phyloP scores from a whole-genome alignment of 2,329 filamentous ascomycete genomes.

The Colletotrichum tropicicola region DNA sequence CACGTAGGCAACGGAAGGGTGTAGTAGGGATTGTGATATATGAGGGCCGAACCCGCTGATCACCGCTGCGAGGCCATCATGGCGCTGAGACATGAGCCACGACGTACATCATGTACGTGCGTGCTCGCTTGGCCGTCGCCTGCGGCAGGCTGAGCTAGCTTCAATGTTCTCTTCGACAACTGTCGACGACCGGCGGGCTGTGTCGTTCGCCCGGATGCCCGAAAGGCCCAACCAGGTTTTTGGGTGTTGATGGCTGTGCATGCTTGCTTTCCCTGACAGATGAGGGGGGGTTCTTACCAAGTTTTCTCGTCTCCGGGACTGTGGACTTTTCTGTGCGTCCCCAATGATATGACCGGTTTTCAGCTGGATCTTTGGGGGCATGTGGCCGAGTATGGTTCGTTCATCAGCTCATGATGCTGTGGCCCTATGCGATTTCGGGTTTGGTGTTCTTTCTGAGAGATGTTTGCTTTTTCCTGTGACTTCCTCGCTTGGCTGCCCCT shows the following conservation, averaged over 20 bases:
- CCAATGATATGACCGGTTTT: not conserved
- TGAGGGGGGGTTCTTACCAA: not conserved
- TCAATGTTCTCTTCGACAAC: not conserved
- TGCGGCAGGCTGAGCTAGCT: not conserved
- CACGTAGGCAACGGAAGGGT: not conserved
- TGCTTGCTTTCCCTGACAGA: not conserved
- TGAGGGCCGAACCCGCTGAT: not conserved
- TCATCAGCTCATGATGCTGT: constrained; percentile 18
- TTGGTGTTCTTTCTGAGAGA: not conserved
- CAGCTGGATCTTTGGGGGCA: not conserved
- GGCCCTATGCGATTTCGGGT: constrained; percentile 4
- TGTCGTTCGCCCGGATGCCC: too few relatives aligned
- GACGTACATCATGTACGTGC: not conserved
- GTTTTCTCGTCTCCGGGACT: not conserved
- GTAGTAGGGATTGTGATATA: not conserved
- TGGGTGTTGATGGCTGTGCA: not conserved
- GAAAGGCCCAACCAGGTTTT: too few relatives aligned
- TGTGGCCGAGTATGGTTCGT: constrained; percentile 11
- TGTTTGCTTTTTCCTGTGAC: constrained; percentile 18
- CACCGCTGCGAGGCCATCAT: constrained; percentile 10
- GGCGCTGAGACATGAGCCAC: constrained; percentile 8
- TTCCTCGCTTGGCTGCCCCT: not conserved
- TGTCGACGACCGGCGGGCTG: not conserved
- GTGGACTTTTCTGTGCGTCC: not conserved
- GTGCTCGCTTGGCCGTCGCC: not conserved